Base-by-base conservation (phyloP, 345 rosid genomes). In the Euphorbia peplus region DNA sequence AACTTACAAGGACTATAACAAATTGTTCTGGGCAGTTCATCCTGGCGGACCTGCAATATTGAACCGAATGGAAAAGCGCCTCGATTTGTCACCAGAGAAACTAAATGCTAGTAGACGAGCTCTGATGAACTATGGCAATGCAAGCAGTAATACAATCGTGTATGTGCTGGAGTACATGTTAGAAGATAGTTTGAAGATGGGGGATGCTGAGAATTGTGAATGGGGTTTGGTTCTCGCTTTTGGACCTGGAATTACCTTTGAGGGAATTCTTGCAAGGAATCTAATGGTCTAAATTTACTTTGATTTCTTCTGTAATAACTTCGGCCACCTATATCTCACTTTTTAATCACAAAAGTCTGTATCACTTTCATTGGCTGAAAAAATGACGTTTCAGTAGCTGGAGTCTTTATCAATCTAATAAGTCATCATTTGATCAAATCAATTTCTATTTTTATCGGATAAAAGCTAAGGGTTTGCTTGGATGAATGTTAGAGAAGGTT, bases 11-110 rank as follows among this genome's bases (percentile, higher is more conserved):
- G 91, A 87, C 64, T 95, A 90, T 47, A 88, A 90, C 78, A 79
- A 83, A 66, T 56, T 95, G 73, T 95, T 91, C 68, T 95, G 99
- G 99, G 98, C 96, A 9, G 98, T 95, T 71, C 98, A 95, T 81
- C 99, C 98, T 2, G 99, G 99, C 0, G 99, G 98, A 14, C 99
- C 99, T 3, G 99, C 98, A 37, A 95, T 95, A 68, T 72, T 95
- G 80, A 90, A 95, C 73, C 73, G 95, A 58, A 72, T 92, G 58
- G 99, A 95, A 28, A 92, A 90, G 78, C 76, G 97, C 65, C 84
- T 95, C 0, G 79, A 86, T 35, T 76, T 95, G 81, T 63, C 67
- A 11, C 97, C 98, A 0, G 90, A 88, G 68, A 95, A 90, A 76
- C 82, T 95, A 55, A 87, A 66, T 63, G 83, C 96, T 26, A 95